Conservation (phyloP, 768 basidiomycete genomes). For the Mycena polygramma region DNA sequence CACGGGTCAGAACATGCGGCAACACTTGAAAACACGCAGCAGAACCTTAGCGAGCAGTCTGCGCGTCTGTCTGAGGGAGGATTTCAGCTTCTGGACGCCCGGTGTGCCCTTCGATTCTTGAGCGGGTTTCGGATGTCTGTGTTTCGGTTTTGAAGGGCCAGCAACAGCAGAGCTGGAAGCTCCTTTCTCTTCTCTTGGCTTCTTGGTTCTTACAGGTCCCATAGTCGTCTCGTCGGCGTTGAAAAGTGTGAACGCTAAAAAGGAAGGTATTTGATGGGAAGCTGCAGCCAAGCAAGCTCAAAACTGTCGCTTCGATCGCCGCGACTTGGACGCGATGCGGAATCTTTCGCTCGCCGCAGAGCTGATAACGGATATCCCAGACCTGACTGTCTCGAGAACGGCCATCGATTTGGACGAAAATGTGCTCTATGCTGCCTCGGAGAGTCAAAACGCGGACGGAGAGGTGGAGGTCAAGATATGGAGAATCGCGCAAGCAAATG, state of each 20-base stretch:
- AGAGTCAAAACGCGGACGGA: constrained; percentile 58
- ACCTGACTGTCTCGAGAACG: constrained; percentile 57
- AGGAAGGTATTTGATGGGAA: background rate
- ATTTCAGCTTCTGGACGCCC: constrained; percentile 90
- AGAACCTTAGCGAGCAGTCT: constrained; percentile 84
- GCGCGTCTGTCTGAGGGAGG: constrained; percentile 84
- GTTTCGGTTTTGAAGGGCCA: constrained; percentile 44
- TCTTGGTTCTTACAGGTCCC: constrained; percentile 36
- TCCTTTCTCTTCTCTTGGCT: constrained; percentile 18
- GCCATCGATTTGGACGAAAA: constrained; percentile 77
- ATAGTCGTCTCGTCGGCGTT: constrained; percentile 23
- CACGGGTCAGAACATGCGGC: constrained; percentile 3
- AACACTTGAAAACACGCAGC: constrained; percentile 2
- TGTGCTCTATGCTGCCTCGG: constrained; percentile 69
- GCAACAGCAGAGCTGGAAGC: constrained; percentile 29
- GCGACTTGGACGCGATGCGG: constrained; percentile 57
- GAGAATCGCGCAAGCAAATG: constrained; percentile 50
- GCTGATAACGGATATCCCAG: constrained; percentile 42
- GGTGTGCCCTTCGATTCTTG: constrained; percentile 56
- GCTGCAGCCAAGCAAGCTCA: background rate
- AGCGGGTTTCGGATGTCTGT: constrained; percentile 39
- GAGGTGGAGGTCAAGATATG: constrained; percentile 73
- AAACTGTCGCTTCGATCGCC: constrained; percentile 12
- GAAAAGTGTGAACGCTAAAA: background rate
- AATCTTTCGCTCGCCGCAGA: constrained; percentile 64